These are phyloP conservation scores for Suillus paluster DNA, from an alignment of 768 basidiomycete species.

Conservation along the genomic window DNA sequence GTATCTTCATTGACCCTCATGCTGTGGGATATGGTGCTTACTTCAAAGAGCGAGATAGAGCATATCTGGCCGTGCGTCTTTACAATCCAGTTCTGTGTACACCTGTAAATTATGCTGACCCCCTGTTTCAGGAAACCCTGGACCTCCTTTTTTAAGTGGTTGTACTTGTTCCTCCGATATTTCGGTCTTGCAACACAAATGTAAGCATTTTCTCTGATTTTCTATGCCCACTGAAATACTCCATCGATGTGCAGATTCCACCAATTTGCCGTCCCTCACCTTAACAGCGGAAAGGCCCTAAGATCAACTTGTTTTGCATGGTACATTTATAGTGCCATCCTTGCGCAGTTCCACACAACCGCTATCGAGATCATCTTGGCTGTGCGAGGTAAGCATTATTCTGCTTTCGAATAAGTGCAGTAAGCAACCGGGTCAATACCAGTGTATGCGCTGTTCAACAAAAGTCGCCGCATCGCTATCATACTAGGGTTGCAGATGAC, in stretches of 20 bases:
- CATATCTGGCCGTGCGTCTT: slow-evolving; percentile 36
- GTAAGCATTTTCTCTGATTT: neutral
- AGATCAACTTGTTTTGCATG: slow-evolving; percentile 19
- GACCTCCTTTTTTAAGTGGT: slow-evolving; percentile 21
- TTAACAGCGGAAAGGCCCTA: slow-evolving; percentile 18
- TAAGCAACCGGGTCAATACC: neutral
- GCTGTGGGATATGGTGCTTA: slow-evolving; percentile 33
- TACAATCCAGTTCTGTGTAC: neutral
- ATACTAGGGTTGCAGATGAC: neutral
- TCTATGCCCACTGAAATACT: neutral
- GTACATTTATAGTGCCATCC: slow-evolving; percentile 21
- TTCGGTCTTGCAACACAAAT: slow-evolving; percentile 3
- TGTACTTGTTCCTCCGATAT: slow-evolving; percentile 17
- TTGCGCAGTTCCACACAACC: slow-evolving; percentile 18
- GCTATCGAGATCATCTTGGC: slow-evolving; percentile 28
- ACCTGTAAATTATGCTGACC: neutral
- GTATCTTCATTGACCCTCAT: slow-evolving; percentile 32
- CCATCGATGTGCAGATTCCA: slow-evolving; percentile 3
- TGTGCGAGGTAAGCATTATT: slow-evolving; percentile 25
- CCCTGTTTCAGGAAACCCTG: slow-evolving; percentile 20
- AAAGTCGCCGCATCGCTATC: slow-evolving; percentile 30
- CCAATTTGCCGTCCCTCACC: slow-evolving; percentile 8
- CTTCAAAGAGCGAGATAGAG: slow-evolving; percentile 28
- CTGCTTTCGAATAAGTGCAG: neutral
- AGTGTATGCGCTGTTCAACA: slow-evolving; percentile 40